Evolutionary conservation across 2,329 filamentous ascomycete genomes (phyloP).

Genomic region (Microsporum audouinii): DNA sequence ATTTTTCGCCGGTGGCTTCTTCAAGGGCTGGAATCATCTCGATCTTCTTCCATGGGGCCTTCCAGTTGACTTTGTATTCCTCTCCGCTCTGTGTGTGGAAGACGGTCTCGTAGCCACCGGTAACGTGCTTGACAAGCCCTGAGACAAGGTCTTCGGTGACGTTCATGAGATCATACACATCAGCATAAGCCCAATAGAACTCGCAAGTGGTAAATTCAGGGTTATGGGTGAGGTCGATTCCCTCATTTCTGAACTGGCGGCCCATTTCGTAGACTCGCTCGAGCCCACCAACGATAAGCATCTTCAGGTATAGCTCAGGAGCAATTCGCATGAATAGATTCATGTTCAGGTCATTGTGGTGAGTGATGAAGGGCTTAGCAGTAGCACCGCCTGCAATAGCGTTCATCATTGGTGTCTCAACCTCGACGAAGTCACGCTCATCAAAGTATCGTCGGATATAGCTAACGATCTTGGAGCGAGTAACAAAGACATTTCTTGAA

Average conservation of each 20-base stretch:
- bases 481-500: constrained; percentile 71
- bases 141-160: constrained; percentile 90
- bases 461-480: constrained; percentile 73
- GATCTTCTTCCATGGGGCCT: constrained; percentile 80
- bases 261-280: constrained; percentile 94
- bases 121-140: constrained; percentile 75
- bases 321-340: constrained; percentile 91
- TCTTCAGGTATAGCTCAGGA: constrained; percentile 93
- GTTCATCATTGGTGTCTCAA: constrained; percentile 97
- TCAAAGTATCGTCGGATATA: constrained; percentile 88
- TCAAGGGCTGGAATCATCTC: constrained; percentile 95
- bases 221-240: constrained; percentile 88
- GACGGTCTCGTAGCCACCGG: constrained; percentile 70
- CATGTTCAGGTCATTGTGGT: constrained; percentile 93
- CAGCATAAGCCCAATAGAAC: constrained; percentile 90
- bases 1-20: constrained; percentile 81
- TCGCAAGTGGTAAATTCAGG: constrained; percentile 96
- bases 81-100: constrained; percentile 83
- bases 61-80: constrained; percentile 88
- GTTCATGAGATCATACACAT: constrained; percentile 82
- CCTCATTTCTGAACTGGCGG: constrained; percentile 89
- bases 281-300: constrained; percentile 84
- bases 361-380: constrained; percentile 84
- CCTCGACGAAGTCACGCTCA: constrained; percentile 76
- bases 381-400: constrained; percentile 91